Evolutionary conservation across 2,329 filamentous ascomycete genomes (phyloP).

Genomic region (Hymenoscyphus occultus): DNA sequence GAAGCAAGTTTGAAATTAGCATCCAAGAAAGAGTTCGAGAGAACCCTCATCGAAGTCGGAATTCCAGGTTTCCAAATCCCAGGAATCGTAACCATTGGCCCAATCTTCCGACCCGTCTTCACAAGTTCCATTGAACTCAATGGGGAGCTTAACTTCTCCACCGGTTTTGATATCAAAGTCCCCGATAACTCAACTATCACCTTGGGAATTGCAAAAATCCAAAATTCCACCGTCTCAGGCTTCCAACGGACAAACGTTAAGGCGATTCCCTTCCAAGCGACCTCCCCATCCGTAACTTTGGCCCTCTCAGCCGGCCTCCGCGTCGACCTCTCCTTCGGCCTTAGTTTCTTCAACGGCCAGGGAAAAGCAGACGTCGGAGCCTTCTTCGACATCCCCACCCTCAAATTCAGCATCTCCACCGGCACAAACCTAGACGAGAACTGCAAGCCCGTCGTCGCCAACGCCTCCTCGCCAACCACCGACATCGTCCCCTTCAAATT

Average conservation of each 20-base stretch:
- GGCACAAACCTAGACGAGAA: slow-evolving; percentile 10
- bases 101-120: slow-evolving; percentile 14
- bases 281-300: slow-evolving; percentile 11
- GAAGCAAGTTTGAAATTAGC: slow-evolving; percentile 11
- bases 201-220: slow-evolving; percentile 14
- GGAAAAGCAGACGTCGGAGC: slow-evolving; percentile 11
- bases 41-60: slow-evolving; percentile 11
- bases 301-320: slow-evolving; percentile 13
- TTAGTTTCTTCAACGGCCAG: slow-evolving; percentile 1
- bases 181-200: slow-evolving; percentile 17
- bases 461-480: neutral
- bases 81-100: slow-evolving; percentile 15
- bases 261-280: slow-evolving; percentile 16
- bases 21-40: slow-evolving; percentile 7
- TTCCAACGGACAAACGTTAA: slow-evolving; percentile 12
- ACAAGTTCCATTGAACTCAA: slow-evolving; percentile 10
- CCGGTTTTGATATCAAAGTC: slow-evolving; percentile 17
- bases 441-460: slow-evolving; percentile 10
- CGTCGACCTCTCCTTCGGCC: slow-evolving; percentile 12
- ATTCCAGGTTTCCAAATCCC: slow-evolving; percentile 18
- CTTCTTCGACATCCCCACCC: slow-evolving; percentile 15
- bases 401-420: slow-evolving; percentile 12
- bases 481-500: slow-evolving; percentile 14
- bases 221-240: slow-evolving; percentile 8
- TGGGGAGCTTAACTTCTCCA: slow-evolving; percentile 11